Conservation (phyloP, 73 alveolate genomes). For the Stentor coeruleus region DNA sequence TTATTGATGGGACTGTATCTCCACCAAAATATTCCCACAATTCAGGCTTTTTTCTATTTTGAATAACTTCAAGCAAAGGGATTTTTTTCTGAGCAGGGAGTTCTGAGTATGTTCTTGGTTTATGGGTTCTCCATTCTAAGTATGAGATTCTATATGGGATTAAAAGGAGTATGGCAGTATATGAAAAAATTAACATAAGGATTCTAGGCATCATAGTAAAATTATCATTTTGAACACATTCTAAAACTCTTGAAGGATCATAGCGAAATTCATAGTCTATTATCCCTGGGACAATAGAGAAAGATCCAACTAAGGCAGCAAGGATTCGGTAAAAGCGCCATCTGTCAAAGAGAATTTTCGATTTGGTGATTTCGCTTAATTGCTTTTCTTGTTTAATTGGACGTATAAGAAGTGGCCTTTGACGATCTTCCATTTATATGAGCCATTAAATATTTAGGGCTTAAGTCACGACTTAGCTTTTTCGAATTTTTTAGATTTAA, state of each 20-base stretch:
- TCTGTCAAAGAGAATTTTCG: constrained; percentile 1
- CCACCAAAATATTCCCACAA: neutral
- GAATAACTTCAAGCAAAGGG: neutral
- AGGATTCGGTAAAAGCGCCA: constrained; percentile 7
- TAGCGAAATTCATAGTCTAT: constrained; percentile 3
- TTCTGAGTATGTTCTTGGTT: constrained; percentile 3
- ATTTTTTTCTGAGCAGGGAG: constrained; percentile 24
- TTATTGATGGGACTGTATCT: neutral
- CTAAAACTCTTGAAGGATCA: neutral
- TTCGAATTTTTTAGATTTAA: too few relatives aligned
- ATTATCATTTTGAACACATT: neutral
- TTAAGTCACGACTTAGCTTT: too few relatives aligned
- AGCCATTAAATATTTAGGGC: neutral
- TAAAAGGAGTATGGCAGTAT: neutral
- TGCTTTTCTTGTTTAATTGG: neutral
- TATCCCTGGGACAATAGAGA: neutral
- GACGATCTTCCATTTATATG: neutral
- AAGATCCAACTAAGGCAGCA: neutral
- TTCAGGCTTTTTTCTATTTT: neutral
- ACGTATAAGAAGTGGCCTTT: neutral
- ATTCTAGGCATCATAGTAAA: neutral
- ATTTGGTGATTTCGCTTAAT: constrained; percentile 12
- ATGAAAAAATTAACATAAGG: neutral
- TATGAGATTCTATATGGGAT: neutral
- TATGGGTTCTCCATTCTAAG: constrained; percentile 5